Evolutionary conservation across 441 rosid species (phyloP), one percentile per base, ranked within the genome.

Genomic region (Dalechampia spathulata): DNA sequence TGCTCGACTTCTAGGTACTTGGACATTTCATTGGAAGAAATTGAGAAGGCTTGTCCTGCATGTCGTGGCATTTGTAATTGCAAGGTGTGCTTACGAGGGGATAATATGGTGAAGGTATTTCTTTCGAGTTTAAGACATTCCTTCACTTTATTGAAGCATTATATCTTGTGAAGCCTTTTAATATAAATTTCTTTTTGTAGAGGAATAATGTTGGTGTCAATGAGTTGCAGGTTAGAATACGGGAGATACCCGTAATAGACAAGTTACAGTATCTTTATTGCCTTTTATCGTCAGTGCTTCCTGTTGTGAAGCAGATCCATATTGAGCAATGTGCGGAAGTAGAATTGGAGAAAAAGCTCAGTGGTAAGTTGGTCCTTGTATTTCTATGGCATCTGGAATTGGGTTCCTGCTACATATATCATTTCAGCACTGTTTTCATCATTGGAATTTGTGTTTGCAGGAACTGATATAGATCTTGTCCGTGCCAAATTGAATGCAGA

Each of bases 31-130:
- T 23, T 65, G 64, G 97, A 85, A 72, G 97, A 93, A 74, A 69
- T 83, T 26, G 89, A 81, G 82, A 85, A 82, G 79, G 71, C 66
- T 55, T 93, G 99, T 69, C 99, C 99, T 67, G 95, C 78, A 26
- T 93, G 99, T 69, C 89, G 90, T 44, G 97, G 99, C 54, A 72
- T 78, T 64, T 93, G 99, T 75, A 74, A 75, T 74, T 93, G 99
- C 77, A 85, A 81, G 81, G 75, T 68, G 40, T 93, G 99, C 78
- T 60, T 89, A 60, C 89, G 95, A 57, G 79, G 83, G 20, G 97
- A 83, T 77, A 83, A 87, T 69, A 65, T 79, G 76, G 70, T 90
- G 47, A 93, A 93, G 97, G 99, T 89, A 67, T 61, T 58, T 63
- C 37, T 56, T 48, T 36, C 28, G 7, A 30, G 8, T 3, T 30